phyloP scores from a whole-genome alignment of 2,329 filamentous ascomycete species.

The Colletotrichum aenigma region DNA sequence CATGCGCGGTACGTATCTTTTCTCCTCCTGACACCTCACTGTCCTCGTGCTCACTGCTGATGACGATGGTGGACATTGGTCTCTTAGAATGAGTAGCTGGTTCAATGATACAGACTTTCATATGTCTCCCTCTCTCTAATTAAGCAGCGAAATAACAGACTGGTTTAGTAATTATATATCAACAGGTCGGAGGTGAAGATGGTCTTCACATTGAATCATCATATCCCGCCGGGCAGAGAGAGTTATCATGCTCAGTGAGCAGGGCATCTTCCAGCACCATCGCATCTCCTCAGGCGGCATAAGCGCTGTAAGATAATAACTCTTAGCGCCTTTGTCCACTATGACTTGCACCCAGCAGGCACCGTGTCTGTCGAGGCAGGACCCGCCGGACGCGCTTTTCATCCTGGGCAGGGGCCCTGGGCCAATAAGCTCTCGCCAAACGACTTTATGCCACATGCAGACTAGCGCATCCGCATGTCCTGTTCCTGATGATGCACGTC shows the following conservation, averaged over 20 bases:
- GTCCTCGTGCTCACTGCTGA: not conserved
- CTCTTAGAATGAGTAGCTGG: not conserved
- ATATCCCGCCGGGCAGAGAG: not conserved
- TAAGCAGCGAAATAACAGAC: not conserved
- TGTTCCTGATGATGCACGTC: conserved; percentile 16
- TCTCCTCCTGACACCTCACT: not conserved
- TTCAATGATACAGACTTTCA: not conserved
- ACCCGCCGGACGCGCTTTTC: conserved; percentile 8
- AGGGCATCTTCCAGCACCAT: not conserved
- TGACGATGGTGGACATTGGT: not conserved
- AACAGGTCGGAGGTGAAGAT: not conserved
- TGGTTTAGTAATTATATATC: accelerated
- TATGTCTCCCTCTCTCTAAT: not conserved
- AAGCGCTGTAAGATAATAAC: not conserved
- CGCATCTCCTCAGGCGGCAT: not conserved
- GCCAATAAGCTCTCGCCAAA: not conserved
- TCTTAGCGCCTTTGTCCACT: not conserved
- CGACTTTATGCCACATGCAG: not conserved
- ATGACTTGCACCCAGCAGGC: not conserved
- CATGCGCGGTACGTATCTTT: not conserved
- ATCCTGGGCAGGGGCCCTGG: not conserved
- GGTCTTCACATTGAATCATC: not conserved
- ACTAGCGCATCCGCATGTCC: not conserved
- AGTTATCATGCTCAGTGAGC: not conserved
- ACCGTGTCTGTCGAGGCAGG: not conserved